Percentiles rank a stretch among this genome's conserved stretches.
Evolutionary conservation across 345 rosid species (phyloP).

Genomic region (Noccaea caerulescens): DNA sequence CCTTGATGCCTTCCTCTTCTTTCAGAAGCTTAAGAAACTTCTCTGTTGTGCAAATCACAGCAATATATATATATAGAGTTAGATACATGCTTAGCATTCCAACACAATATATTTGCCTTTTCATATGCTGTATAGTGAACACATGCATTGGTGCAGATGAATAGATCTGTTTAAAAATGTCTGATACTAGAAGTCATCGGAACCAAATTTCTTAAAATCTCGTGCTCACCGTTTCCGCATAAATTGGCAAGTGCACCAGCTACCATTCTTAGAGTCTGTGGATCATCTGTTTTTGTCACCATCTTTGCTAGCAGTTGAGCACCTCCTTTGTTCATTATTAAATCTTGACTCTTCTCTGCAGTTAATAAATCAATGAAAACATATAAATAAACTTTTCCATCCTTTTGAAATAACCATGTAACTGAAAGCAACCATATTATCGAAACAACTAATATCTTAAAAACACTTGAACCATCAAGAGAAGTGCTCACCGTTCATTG

Average conservation of each 20-base stretch:
- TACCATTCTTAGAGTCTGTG: conserved; percentile 91
- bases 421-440: not conserved
- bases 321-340: conserved; percentile 90
- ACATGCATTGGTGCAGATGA: conserved; percentile 20
- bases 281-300: conserved; percentile 78
- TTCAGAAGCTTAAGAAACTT: conserved; percentile 67
- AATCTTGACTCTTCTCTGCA: conserved; percentile 78
- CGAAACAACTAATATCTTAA: not conserved
- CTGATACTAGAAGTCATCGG: conserved; percentile 12
- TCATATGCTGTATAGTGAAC: conserved; percentile 8
- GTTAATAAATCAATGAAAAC: conserved; percentile 15
- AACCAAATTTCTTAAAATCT: not conserved
- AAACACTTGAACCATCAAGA: conserved; percentile 24
- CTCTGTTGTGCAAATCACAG: conserved; percentile 50
- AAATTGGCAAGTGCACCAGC: conserved; percentile 94
- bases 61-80: not conserved
- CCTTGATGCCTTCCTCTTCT: conserved; percentile 86
- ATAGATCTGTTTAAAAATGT: not conserved
- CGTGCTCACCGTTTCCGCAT: conserved; percentile 84
- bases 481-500: conserved; percentile 78
- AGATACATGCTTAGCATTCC: conserved; percentile 21
- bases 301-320: conserved; percentile 72
- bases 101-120: conserved; percentile 15
- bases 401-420: conserved; percentile 2
- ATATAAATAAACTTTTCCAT: conserved; percentile 2